Evolutionary conservation across 2,329 filamentous ascomycete species (phyloP).

Genomic region (Fonsecaea monophora): DNA sequence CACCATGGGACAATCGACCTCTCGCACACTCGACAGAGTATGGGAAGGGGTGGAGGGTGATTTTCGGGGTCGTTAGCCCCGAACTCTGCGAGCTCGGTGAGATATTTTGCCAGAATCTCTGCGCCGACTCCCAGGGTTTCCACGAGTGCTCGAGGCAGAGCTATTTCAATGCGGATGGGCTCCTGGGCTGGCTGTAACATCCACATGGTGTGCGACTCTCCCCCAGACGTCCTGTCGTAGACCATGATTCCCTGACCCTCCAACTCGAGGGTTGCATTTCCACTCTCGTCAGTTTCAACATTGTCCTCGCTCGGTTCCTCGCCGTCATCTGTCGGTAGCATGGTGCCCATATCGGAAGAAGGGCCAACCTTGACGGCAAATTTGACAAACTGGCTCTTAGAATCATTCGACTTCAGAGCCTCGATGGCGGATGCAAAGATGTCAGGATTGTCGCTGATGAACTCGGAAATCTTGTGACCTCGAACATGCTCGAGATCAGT

Average conservation of each 20-base stretch:
- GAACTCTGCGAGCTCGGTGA: slow-evolving; percentile 85
- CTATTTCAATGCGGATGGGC: slow-evolving; percentile 92
- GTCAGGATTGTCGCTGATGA: slow-evolving; percentile 79
- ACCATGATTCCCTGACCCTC: slow-evolving; percentile 99
- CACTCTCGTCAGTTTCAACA: slow-evolving; percentile 33
- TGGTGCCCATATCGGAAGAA: slow-evolving; percentile 66
- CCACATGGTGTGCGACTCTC: slow-evolving; percentile 92
- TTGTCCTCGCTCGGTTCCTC: slow-evolving; percentile 44
- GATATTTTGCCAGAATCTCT: slow-evolving; percentile 90
- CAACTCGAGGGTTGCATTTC: slow-evolving; percentile 67
- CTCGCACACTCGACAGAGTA: slow-evolving; percentile 96
- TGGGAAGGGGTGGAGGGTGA: slow-evolving; percentile 79
- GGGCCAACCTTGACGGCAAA: slow-evolving; percentile 76
- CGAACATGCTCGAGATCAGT: slow-evolving; percentile 74
- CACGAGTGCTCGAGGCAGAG: slow-evolving; percentile 85
- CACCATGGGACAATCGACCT: slow-evolving; percentile 98
- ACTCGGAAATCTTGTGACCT: slow-evolving; percentile 77
- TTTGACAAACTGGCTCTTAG: slow-evolving; percentile 85
- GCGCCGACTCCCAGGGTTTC: slow-evolving; percentile 94
- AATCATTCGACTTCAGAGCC: slow-evolving; percentile 90
- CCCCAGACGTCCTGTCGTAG: slow-evolving; percentile 84
- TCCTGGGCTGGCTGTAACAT: slow-evolving; percentile 93
- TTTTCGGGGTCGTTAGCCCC: slow-evolving; percentile 75
- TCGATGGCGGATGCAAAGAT: slow-evolving; percentile 85
- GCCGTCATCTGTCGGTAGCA: slow-evolving; percentile 45